phyloP scores from a whole-genome alignment of 2,329 filamentous ascomycete species.

The Podosphaera xanthii region DNA sequence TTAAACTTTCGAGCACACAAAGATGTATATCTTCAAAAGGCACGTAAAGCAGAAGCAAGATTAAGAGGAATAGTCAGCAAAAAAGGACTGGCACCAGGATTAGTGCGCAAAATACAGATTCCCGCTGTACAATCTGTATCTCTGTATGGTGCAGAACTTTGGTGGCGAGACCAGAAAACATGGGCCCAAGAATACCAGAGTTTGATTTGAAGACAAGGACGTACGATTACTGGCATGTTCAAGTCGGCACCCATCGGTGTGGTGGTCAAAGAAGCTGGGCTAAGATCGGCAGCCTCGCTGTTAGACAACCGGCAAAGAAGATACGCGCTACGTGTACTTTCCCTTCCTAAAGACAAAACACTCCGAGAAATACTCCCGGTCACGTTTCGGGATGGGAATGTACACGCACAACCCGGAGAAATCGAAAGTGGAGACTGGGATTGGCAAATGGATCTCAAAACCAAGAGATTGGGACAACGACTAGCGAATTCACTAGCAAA shows the following conservation, averaged over 20 bases:
- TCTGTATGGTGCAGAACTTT: neutral
- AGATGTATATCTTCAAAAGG: neutral
- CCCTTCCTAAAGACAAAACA: too few species aligned
- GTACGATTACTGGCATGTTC: neutral
- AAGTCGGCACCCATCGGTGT: neutral
- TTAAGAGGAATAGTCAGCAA: too few species aligned
- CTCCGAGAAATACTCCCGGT: neutral
- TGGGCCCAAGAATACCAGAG: neutral
- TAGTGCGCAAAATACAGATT: neutral
- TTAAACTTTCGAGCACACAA: neutral
- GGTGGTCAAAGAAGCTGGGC: neutral
- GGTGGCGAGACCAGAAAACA: neutral
- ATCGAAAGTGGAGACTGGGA: neutral
- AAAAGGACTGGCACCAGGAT: too few species aligned
- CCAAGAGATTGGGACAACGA: neutral
- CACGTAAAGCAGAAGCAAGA: neutral
- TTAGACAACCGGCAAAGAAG: too few species aligned
- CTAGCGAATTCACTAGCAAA: neutral
- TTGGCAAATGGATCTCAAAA: neutral
- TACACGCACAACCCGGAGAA: constrained; percentile 9
- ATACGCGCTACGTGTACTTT: too few species aligned
- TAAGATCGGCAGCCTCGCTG: neutral
- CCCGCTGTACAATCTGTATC: neutral
- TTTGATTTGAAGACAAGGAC: neutral
- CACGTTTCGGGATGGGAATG: neutral